Percentiles rank a stretch among this genome's conserved stretches.
These are phyloP conservation scores for Trypanosoma theileri DNA, from an alignment of 208 protist species.

Conservation along the genomic window DNA sequence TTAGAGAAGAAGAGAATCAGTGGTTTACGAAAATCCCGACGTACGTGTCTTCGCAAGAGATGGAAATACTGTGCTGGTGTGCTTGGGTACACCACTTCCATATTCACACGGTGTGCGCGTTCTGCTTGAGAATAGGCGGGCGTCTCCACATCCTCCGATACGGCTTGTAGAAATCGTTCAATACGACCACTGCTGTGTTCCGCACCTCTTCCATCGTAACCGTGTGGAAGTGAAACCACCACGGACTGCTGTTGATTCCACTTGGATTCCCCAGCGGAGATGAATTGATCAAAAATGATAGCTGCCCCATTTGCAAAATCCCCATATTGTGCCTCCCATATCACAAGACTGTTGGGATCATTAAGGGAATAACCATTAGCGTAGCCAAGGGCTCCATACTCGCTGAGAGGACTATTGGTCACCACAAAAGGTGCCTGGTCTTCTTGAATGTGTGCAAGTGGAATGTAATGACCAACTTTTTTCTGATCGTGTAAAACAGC, in stretches of 20 bases:
- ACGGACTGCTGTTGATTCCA: slow-evolving; percentile 97
- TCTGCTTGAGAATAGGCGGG: slow-evolving; percentile 69
- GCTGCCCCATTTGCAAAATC: slow-evolving; percentile 98
- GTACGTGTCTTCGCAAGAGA: slow-evolving; percentile 96
- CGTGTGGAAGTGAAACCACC: slow-evolving; percentile 98
- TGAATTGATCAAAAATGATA: slow-evolving; percentile 98
- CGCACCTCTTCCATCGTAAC: slow-evolving; percentile 96
- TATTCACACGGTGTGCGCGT: slow-evolving; percentile 84
- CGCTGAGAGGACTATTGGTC: slow-evolving; percentile 94
- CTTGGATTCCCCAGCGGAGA: slow-evolving; percentile 95
- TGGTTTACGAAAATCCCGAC: slow-evolving; percentile 98
- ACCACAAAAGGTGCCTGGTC: slow-evolving; percentile 85
- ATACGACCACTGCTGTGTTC: slow-evolving; percentile 97
- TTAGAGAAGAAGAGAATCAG: slow-evolving; percentile 95
- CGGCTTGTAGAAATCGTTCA: slow-evolving; percentile 97
- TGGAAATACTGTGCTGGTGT: slow-evolving; percentile 99
- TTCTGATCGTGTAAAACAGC: slow-evolving; percentile 95
- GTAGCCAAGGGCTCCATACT: slow-evolving; percentile 98
- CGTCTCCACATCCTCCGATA: slow-evolving; percentile 91
- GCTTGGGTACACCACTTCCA: slow-evolving; percentile 91
- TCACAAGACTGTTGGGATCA: slow-evolving; percentile 93
- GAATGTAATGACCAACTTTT: slow-evolving; percentile 66
- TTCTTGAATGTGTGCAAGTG: slow-evolving; percentile 71
- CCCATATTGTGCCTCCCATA: slow-evolving; percentile 99
- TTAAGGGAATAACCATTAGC: slow-evolving; percentile 95